Conservation (phyloP, 345 rosid genomes). For the thale cress (Arabidopsis thaliana) region TAIR10.1 NC_003076.8:7820001-7820500, state of each 20-base stretch:
- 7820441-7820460: slow-evolving; percentile 66
- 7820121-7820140: slow-evolving; percentile 75
- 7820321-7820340: slow-evolving; percentile 72
- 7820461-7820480: slow-evolving; percentile 58
- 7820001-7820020: too few relatives aligned
- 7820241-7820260: slow-evolving; percentile 79
- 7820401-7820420: slow-evolving; percentile 65
- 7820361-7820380: not conserved
- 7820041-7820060: too few relatives aligned
- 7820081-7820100: slow-evolving; percentile 20
- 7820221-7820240: slow-evolving; percentile 88
- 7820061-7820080: too few relatives aligned
- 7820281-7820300: slow-evolving; percentile 62
- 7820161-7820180: slow-evolving; percentile 61
- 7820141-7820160: slow-evolving; percentile 69
- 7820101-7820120: slow-evolving; percentile 77
- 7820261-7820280: slow-evolving; percentile 77
- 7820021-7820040: too few relatives aligned
- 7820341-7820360: slow-evolving; percentile 64
- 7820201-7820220: slow-evolving; percentile 73
- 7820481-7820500: slow-evolving; percentile 86
- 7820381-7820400: slow-evolving; percentile 63
- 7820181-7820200: slow-evolving; percentile 81
- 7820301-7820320: slow-evolving; percentile 57
- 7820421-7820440: slow-evolving; percentile 70